Evolutionary conservation across 805 yeast genomes (phyloP), one percentile per base, ranked within the genome.

Genomic region (Kockiozyma suomiensis): DNA sequence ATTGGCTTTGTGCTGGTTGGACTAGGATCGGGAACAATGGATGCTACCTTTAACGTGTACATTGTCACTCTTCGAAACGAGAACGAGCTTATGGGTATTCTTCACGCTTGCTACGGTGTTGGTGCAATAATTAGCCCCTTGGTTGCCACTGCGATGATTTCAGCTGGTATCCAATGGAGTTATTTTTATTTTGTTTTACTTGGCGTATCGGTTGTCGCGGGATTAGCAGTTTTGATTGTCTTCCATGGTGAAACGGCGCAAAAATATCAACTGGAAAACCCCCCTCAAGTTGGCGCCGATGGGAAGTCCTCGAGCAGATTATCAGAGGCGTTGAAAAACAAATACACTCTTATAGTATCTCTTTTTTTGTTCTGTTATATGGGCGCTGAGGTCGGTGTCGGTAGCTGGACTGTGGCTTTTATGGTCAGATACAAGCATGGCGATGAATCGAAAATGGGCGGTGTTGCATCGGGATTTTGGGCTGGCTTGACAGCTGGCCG

Each of bases 41-140:
- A 81, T 30, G 76, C 85, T 4, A 83, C 82, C 61, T 75, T 76
- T 50, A 84, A 83, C 67, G 78, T 82, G n/a, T 83, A 81, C 64
- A 64, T 83, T n/a, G 73, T 83, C 19, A 53, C 54, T 56, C 73
- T 85, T 37, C 77, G 78, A 19, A 82, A 83, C 58, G 79, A 82
- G 54, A 83, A 86, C 46, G 82, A 80, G 58, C 76, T 82, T 57
- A 77, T 87, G 73, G 88, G 92, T 0, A 72, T 78, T 25, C 74
- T 82, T 61, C 94, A 88, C 73, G 92, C 89, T 0, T 70, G 77
- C n/a, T 88, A 87, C 72, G 96, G 96, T 0, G 67, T 83, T 1
- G 91, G 92, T 2, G 89, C 90, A 0, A 83, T 87, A 49, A 64
- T 84, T 1, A 81, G 90, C 1, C 92, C 96, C 1, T 79, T 88